Conservation (phyloP, 495 filamentous ascomycete species). For the Parmelia sp. region DNA sequence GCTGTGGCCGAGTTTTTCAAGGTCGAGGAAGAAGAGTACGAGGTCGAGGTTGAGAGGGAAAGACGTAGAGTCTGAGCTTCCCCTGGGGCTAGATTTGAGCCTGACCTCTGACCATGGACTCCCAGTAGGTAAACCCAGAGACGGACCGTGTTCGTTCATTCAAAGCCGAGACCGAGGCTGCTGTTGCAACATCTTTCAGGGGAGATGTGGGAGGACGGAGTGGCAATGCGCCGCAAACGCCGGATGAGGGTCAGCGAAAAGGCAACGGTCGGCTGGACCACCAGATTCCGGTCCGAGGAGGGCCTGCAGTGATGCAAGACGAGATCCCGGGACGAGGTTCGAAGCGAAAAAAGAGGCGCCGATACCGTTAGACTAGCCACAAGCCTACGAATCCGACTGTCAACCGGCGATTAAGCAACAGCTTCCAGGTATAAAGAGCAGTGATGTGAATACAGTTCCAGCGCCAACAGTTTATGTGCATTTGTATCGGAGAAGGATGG, state of each 20-base stretch:
- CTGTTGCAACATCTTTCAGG: not conserved
- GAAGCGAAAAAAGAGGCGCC: constrained; percentile 2
- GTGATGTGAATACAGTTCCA: not conserved
- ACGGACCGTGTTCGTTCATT: not conserved
- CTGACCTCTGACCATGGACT: constrained; percentile 3
- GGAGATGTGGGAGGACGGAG: not conserved
- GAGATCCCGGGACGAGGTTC: not conserved
- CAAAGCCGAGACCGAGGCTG: not conserved
- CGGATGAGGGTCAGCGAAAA: not conserved
- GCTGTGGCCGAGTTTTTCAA: constrained; percentile 62
- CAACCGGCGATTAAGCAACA: not conserved
- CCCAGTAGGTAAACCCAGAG: not conserved
- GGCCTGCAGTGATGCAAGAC: not conserved
- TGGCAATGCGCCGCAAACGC: not conserved
- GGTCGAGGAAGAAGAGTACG: constrained; percentile 72
- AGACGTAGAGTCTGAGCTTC: constrained; percentile 15
- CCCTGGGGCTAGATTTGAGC: not conserved
- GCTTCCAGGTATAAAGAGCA: not conserved
- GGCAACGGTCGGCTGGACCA: not conserved
- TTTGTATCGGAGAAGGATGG: not conserved
- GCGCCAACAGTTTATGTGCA: not conserved
- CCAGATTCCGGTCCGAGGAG: not conserved
- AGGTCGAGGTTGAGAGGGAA: constrained; percentile 47
- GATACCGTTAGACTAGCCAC: not conserved
- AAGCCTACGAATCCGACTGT: too few species aligned